Evolutionary conservation across 805 yeast genomes (phyloP).

Genomic region (Novakomyces olei): DNA sequence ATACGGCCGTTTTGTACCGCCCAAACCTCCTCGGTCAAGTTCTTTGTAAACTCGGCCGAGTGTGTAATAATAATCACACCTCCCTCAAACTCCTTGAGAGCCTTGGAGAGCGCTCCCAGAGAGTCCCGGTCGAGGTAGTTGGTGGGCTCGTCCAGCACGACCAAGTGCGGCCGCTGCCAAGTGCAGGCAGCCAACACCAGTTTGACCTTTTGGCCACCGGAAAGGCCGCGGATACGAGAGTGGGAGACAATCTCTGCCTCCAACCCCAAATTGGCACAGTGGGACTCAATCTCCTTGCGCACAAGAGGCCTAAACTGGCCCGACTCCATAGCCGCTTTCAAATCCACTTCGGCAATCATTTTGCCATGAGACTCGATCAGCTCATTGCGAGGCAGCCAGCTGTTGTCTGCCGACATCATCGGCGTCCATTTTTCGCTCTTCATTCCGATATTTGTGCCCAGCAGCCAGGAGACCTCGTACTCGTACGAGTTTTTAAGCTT

Average conservation of each 20-base stretch:
- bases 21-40: conserved; percentile 99
- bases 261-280: conserved; percentile 95
- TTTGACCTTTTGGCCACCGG: conserved; percentile 99
- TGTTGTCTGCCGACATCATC: conserved; percentile 98
- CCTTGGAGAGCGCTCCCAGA: conserved; percentile 97
- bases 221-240: conserved; percentile 99
- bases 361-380: conserved; percentile 90
- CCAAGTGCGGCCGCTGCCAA: conserved; percentile 99
- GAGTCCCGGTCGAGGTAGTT: conserved; percentile 98
- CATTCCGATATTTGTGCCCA: conserved; percentile 98
- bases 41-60: conserved; percentile 99
- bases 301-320: conserved; percentile 99
- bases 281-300: conserved; percentile 98
- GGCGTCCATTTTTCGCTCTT: conserved; percentile 99
- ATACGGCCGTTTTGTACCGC: conserved; percentile 93
- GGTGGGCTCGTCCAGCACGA: conserved; percentile 99
- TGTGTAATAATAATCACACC: conserved; percentile 99
- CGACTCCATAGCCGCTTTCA: conserved; percentile 99
- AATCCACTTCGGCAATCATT: conserved; percentile 99
- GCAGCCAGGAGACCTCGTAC: conserved; percentile 91
- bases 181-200: conserved; percentile 99
- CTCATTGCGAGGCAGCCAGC: conserved; percentile 99
- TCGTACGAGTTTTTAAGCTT: conserved; percentile 99
- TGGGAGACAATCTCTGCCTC: conserved; percentile 98
- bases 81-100: conserved; percentile 96